Evolutionary conservation across 352 stramenopile species (phyloP).

Genomic region (Thalassiosira pacifica): DNA sequence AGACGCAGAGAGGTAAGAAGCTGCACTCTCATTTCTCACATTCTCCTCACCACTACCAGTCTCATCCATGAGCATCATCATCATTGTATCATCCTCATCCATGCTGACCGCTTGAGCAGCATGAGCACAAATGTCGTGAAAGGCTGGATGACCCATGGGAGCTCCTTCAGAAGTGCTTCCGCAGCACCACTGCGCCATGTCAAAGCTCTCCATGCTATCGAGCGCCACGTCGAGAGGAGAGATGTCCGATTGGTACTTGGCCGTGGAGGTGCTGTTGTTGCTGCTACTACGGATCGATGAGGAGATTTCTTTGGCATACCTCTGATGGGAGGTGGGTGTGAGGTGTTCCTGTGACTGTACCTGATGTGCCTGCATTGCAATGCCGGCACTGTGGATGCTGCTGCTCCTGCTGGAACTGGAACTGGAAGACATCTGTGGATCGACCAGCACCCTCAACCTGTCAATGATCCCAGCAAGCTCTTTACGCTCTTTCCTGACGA

Average conservation of each 20-base stretch:
- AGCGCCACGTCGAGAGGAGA: conserved; percentile 55
- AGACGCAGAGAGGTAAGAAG: no score
- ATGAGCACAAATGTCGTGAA: not conserved
- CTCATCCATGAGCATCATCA: no score
- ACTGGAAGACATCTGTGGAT: conserved; percentile 1
- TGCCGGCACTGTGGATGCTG: not conserved
- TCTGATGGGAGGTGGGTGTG: not conserved
- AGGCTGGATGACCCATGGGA: not conserved
- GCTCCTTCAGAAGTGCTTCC: conserved; percentile 43
- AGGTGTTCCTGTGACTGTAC: conserved; percentile 1
- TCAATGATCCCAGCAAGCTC: conserved; percentile 44
- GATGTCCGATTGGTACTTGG: conserved; percentile 16
- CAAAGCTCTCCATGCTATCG: conserved; percentile 54
- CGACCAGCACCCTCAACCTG: conserved; percentile 41
- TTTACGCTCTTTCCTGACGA: conserved; percentile 1
- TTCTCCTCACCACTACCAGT: no score
- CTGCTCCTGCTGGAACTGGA: not conserved
- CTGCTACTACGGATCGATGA: no score
- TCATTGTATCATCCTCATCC: no score
- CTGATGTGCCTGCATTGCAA: not conserved
- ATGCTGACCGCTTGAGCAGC: conserved; percentile 5
- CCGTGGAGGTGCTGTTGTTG: not conserved
- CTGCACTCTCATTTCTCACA: no score
- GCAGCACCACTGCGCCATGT: conserved; percentile 55
- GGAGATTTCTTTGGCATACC: no score